Conservation (phyloP, 225 moss, liverwort and hornwort species). For the Pseudisothecium myosuroides region DNA sequence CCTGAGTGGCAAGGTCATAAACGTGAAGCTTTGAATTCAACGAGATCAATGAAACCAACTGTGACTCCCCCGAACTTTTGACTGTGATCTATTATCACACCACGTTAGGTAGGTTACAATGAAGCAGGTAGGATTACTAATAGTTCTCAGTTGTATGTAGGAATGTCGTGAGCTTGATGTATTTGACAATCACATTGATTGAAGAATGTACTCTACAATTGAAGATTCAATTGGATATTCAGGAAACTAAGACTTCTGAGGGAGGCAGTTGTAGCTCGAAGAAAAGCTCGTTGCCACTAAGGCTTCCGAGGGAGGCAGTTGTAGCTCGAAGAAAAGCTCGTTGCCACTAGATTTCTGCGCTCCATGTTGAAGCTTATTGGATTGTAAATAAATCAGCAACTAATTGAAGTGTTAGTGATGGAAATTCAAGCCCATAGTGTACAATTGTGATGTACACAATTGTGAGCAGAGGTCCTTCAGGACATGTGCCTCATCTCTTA, state of each 20-base stretch:
- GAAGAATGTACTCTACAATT: not conserved
- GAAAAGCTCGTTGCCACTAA: not conserved
- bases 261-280: too few relatives aligned
- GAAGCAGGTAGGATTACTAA: not conserved
- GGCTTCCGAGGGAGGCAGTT: too few relatives aligned
- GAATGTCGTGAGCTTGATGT: not conserved
- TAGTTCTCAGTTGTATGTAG: not conserved
- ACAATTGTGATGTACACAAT: not conserved
- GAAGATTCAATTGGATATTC: not conserved
- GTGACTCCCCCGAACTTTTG: not conserved
- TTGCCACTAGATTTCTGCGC: not conserved
- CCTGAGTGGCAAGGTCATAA: not conserved
- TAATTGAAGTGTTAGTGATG: not conserved
- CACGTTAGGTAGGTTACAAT: not conserved
- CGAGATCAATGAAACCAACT: not conserved
- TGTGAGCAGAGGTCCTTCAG: not conserved
- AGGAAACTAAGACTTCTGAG: not conserved
- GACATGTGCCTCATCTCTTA: not conserved
- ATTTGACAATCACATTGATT: not conserved
- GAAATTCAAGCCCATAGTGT: not conserved
- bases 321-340: too few relatives aligned
- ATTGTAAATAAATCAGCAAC: not conserved
- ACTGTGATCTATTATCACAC: not conserved
- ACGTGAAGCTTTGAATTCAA: not conserved
- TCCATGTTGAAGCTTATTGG: not conserved